These are phyloP conservation scores for Syncephalastrum sp. DNA, from an alignment of 371 early-diverging fungal species.

Conservation along the genomic window DNA sequence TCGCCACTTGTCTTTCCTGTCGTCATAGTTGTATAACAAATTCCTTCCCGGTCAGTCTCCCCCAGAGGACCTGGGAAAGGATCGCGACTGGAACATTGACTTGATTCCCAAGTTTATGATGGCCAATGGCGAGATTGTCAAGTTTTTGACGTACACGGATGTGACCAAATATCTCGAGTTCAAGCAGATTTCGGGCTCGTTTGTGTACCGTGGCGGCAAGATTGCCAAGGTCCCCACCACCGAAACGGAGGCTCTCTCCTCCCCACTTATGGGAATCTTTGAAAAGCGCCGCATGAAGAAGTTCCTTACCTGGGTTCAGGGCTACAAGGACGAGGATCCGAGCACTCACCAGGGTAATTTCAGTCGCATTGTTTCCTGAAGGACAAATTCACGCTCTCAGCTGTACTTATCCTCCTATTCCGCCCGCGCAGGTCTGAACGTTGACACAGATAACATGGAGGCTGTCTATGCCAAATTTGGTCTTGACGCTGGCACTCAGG, in stretches of 20 bases:
- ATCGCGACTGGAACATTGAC: constrained; percentile 98
- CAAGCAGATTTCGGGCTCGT: constrained; percentile 95
- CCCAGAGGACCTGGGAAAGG: constrained; percentile 72
- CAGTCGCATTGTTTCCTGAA: background rate
- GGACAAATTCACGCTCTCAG: too few relatives aligned
- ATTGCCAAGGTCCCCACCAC: constrained; percentile 97
- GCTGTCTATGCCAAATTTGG: constrained; percentile 92
- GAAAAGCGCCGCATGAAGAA: constrained; percentile 96
- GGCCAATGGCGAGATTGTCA: constrained; percentile 93
- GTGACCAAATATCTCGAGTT: constrained; percentile 98
- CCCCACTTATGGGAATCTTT: constrained; percentile 91
- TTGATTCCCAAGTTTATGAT: constrained; percentile 99
- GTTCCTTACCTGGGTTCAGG: constrained; percentile 96
- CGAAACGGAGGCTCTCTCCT: constrained; percentile 85
- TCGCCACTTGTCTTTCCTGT: background rate
- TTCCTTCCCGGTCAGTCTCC: constrained; percentile 76
- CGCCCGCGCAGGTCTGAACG: constrained; percentile 54
- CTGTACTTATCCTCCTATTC: background rate
- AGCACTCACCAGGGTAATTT: constrained; percentile 69
- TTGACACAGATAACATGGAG: constrained; percentile 75
- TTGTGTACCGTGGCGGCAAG: constrained; percentile 86
- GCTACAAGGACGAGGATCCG: constrained; percentile 80
- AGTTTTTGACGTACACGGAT: constrained; percentile 89
- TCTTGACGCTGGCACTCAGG: constrained; percentile 91
- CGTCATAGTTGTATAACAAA: constrained; percentile 77